Evolutionary conservation across 2,329 filamentous ascomycete genomes (phyloP).

Genomic region (Hymenoscyphus fraxineus): DNA sequence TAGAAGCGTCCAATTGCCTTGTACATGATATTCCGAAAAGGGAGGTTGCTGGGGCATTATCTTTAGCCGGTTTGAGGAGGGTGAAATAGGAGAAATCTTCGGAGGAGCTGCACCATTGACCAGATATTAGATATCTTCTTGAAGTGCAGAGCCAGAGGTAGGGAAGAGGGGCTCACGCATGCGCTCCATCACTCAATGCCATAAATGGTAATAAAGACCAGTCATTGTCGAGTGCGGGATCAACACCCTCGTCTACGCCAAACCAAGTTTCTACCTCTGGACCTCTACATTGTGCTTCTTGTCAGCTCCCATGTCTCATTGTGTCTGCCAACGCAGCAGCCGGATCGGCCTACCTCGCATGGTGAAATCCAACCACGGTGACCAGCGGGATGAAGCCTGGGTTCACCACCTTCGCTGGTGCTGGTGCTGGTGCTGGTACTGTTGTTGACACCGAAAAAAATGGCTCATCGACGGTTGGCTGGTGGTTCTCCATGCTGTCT

Average conservation of each 20-base stretch:
- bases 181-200: constrained; percentile 92
- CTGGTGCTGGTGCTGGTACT: not conserved
- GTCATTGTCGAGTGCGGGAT: constrained; percentile 79
- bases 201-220: constrained; percentile 94
- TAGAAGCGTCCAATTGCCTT: constrained; percentile 77
- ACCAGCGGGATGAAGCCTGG: constrained; percentile 63
- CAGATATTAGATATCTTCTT: constrained; percentile 6
- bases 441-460: not conserved
- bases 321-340: not conserved
- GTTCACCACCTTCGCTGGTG: constrained; percentile 25
- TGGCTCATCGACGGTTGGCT: constrained; percentile 11
- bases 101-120: constrained; percentile 54
- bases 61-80: constrained; percentile 62
- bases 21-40: constrained; percentile 97
- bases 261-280: constrained; percentile 95
- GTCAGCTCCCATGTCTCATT: constrained; percentile 6
- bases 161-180: constrained; percentile 60
- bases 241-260: constrained; percentile 66
- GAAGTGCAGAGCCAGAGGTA: not conserved
- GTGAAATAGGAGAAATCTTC: constrained; percentile 99
- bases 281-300: constrained; percentile 46
- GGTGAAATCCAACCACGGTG: constrained; percentile 79
- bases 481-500: constrained; percentile 21
- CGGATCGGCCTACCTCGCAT: constrained; percentile 51
- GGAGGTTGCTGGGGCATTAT: constrained; percentile 61